Percentiles rank a stretch among this genome's conserved stretches.
Evolutionary conservation across 768 basidiomycete genomes (phyloP).

Genomic region (Clitopilus passeckerianus): DNA sequence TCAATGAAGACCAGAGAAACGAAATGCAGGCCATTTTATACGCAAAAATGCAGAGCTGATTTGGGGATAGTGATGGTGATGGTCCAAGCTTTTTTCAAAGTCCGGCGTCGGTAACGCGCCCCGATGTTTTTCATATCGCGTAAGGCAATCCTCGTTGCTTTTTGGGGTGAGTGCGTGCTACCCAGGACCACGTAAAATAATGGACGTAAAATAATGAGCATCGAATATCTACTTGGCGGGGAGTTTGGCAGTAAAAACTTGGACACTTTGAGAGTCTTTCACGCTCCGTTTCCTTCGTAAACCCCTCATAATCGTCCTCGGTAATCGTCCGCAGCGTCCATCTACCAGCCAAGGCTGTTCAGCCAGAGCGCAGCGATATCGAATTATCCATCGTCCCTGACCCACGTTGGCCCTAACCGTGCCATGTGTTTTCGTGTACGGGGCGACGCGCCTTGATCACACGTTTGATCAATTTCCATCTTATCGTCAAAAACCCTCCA

Average conservation of each 20-base stretch:
- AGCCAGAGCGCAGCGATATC: not conserved
- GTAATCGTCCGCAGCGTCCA: not conserved
- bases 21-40: not conserved
- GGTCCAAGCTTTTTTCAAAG: constrained; percentile 7
- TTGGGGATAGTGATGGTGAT: not conserved
- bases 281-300: not conserved
- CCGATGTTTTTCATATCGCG: constrained; percentile 1
- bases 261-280: not conserved
- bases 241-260: not conserved
- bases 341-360: not conserved
- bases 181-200: not conserved
- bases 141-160: not conserved
- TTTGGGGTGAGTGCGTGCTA: not conserved
- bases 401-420: not conserved
- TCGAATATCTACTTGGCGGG: not conserved
- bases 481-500: not conserved
- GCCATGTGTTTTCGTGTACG: not conserved
- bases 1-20: not conserved
- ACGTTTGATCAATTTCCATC: not conserved
- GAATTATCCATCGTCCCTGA: not conserved
- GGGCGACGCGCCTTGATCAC: not conserved
- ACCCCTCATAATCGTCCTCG: not conserved
- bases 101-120: constrained; percentile 1
- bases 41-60: not conserved
- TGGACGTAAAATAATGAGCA: not conserved